Evolutionary conservation across 2,329 filamentous ascomycete species (phyloP), one percentile per base, ranked within the genome.

Genomic region (Cytospora piceicola): DNA sequence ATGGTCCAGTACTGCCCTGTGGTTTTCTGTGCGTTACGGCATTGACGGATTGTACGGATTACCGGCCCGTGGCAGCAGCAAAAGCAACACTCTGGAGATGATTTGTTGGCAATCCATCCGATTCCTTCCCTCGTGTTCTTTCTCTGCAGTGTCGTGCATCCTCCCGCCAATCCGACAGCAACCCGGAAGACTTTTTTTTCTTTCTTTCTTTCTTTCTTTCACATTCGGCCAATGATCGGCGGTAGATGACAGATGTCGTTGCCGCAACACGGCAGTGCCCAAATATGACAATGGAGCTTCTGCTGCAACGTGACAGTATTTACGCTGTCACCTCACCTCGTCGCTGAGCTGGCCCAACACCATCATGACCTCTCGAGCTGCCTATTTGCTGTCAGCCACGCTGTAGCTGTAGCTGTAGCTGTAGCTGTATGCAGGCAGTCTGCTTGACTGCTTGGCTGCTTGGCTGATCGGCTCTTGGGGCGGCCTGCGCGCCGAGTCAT

Each of bases 371-470:
- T 3, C 46, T 49, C 46, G 42, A 42, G 39, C 14, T 46, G 15
- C 46, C 15, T 42, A 42, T 42, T 49, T 24, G 46, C 46, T 49
- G 46, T 49, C 46, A 9, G 46, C 46, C 46, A 49, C n/a, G 46
- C 46, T 49, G 46, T 49, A 49, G 46, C 46, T 49, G 42, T 42
- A 42, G 36, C 36, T 42, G 15, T 42, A 42, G 36, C 36, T 42
- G 39, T 17, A 42, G 39, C 39, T 20, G 39, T 42, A 42, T 49
- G 46, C 11, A 49, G 9, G 46, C 4, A 22, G 22, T 12, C 46
- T 22, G n/a, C 46, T 49, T 14, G 46, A n/a, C 46, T 24, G n/a
- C n/a, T 7, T 12, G 8, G 15, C 20, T 20, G 46, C 46, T 12
- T 24, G 34, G 34, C 27, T 29, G 5, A 3, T 29, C 5, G 27